A percentile compares a stretch with the other conserved stretches of the same genome.
phyloP scores from a whole-genome alignment of 108 stramenopile species.

The Parmales sp. region DNA sequence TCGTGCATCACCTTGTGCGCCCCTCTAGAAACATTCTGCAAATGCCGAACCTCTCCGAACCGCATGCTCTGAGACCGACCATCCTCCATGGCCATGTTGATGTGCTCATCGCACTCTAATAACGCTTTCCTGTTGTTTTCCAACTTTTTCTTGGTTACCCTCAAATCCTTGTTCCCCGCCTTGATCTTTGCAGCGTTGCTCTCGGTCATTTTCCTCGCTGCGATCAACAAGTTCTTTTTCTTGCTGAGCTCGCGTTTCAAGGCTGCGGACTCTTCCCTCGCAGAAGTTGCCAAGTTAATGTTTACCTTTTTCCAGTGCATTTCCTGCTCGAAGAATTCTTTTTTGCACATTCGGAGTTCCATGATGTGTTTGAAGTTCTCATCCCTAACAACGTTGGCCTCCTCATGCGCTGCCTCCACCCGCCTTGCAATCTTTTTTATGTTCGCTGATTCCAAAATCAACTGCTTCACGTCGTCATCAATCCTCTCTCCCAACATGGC shows the following conservation, averaged over 20 bases:
- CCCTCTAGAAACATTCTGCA: background rate
- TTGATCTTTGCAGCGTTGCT: background rate
- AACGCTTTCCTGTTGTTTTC: background rate
- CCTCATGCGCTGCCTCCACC: background rate
- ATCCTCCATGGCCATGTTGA: background rate
- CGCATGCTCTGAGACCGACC: background rate
- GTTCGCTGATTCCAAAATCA: background rate
- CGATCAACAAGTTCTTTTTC: constrained; percentile 6
- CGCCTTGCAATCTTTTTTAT: background rate
- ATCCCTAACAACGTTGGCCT: background rate
- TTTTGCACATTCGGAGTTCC: background rate
- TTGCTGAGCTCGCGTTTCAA: constrained; percentile 2
- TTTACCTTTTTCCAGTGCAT: constrained; percentile 1
- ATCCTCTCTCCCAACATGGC: background rate
- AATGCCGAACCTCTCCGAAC: background rate
- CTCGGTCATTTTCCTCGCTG: constrained; percentile 1
- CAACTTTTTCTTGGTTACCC: background rate
- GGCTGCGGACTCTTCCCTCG: background rate
- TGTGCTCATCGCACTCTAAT: background rate
- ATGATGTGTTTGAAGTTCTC: background rate
- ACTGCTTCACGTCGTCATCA: background rate
- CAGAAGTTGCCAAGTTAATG: background rate
- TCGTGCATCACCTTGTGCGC: background rate
- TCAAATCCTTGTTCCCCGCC: background rate
- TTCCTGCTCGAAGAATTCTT: background rate